Base-by-base conservation (phyloP, 495 filamentous ascomycete genomes). In the Aspergillus incahuasiensis region DNA sequence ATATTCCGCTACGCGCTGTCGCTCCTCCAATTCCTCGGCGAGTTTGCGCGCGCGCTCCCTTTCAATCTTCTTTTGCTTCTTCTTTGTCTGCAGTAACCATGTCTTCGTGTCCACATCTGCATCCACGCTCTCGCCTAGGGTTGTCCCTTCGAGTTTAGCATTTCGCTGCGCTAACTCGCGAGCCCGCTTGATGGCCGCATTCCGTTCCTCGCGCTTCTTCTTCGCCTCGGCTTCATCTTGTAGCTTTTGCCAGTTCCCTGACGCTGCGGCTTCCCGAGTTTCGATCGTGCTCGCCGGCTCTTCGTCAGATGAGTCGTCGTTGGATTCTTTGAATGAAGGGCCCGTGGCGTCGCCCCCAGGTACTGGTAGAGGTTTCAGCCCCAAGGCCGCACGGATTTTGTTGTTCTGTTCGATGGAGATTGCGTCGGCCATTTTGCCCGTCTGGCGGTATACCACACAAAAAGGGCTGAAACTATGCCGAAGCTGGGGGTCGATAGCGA, bases 391-490 rank as follows among this genome's bases (percentile, higher is more conserved):
- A 41, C 94, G 92, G 60, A 96, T 85, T 65, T 91, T 89, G 79
- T 98, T 98, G 44, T 90, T 89, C 78, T 96, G 90, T 68, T 95
- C 91, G 67, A 98, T 92, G 51, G 88, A 86, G 25, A 92, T 82
- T 61, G 84, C 79, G 77, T 92, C 89, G 34, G 82, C 73, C 89
- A 92, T 95, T 34, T 54, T 83, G 70, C 24, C 46, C 28, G 57
- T 50, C 34, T 15, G 24, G 4, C 22, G 48, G 19, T 5, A 11
- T 43, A 16, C 18, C 40, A 32, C 49, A 9, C 21, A 25, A n/a
- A 25, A 15, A 40, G 55, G 56, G 21, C 38, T 18, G 12, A 9
- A 28, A 32, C 8, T n/a, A 12, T n/a, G 24, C 18, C 16, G 35
- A 8, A 8, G 8, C 25, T 28, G 25, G 25, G 8, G 25, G 25